Conservation (phyloP, 2,329 filamentous ascomycete genomes). For the Colletotrichum sp. region DNA sequence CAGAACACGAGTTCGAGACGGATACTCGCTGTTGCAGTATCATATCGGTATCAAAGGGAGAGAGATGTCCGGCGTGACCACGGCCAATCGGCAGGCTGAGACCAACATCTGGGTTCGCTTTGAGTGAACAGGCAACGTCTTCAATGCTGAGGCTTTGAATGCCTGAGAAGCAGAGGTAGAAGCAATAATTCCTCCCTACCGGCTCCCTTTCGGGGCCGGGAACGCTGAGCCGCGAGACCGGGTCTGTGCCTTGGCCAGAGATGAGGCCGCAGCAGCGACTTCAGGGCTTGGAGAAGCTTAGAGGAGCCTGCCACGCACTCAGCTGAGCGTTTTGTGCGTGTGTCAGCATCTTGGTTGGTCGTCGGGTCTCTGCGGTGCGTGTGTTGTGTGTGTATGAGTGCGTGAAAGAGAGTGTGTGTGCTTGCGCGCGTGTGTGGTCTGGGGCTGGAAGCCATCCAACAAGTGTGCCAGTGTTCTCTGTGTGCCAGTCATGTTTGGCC, state of each 20-base stretch:
- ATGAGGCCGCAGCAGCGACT: neutral
- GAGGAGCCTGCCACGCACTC: neutral
- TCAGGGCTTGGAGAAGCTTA: neutral
- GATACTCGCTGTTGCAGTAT: neutral
- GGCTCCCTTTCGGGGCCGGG: neutral
- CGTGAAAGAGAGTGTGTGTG: neutral
- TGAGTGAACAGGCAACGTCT: neutral
- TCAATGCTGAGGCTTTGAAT: neutral
- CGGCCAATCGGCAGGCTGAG: neutral
- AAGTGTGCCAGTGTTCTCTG: neutral
- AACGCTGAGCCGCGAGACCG: neutral
- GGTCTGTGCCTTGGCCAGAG: neutral
- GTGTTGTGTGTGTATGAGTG: neutral
- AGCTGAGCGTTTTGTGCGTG: neutral
- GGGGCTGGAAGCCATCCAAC: neutral
- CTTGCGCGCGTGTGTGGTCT: neutral
- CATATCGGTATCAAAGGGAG: neutral
- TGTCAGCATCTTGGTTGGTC: neutral
- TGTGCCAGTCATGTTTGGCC: slow-evolving; percentile 4
- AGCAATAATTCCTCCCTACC: neutral
- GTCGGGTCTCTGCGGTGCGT: neutral
- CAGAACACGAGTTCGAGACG: neutral
- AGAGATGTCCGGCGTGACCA: neutral
- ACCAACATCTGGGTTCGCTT: neutral
- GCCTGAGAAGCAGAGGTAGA: neutral